Conservation (phyloP, 2,329 filamentous ascomycete genomes). For the Trichoderma endophyticum region DNA sequence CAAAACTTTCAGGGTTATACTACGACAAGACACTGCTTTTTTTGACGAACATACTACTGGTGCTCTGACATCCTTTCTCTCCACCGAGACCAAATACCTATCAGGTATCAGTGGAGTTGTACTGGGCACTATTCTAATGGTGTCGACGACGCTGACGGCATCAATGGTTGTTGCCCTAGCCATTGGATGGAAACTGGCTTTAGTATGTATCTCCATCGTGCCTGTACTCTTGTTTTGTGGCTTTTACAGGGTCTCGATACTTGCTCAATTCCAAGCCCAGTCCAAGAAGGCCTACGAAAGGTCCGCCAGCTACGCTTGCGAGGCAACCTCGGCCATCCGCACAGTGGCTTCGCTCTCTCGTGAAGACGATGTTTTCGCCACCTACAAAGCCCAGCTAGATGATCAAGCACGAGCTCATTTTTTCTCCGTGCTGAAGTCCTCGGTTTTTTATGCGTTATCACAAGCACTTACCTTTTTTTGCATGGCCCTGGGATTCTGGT, state of each 20-base stretch:
- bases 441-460: not conserved
- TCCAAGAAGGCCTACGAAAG: not conserved
- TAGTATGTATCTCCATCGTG: not conserved
- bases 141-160: not conserved
- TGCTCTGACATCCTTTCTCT: not conserved
- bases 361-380: conserved; percentile 50
- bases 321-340: conserved; percentile 28
- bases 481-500: conserved; percentile 2
- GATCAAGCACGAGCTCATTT: not conserved
- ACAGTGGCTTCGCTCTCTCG: conserved; percentile 60
- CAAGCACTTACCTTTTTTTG: not conserved
- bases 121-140: not conserved
- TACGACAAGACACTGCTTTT: not conserved
- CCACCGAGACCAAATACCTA: not conserved
- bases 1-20: not conserved
- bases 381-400: conserved; percentile 27
- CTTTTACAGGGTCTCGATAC: not conserved
- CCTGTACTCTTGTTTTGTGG: not conserved
- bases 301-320: not conserved
- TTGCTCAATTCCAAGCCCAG: not conserved
- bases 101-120: not conserved
- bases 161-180: not conserved
- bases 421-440: not conserved
- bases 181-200: not conserved
- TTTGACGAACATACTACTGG: not conserved